Evolutionary conservation across 2,329 filamentous ascomycete genomes (phyloP), one percentile per base, ranked within the genome.

Genomic region (Pestalotiopsis sp.): DNA sequence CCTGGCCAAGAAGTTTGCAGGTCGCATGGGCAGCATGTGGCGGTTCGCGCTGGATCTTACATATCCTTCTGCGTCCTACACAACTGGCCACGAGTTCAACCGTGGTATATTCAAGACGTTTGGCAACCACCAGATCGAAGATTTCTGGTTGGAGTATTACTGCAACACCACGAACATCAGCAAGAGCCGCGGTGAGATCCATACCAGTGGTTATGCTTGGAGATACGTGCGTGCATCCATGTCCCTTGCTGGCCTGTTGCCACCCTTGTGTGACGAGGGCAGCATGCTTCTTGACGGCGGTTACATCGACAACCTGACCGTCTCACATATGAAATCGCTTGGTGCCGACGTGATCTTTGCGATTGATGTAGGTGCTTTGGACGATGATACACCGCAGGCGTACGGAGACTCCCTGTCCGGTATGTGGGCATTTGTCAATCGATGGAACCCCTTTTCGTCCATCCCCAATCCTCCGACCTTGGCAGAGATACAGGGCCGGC

Each of bases 81-180:
- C 97, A 0, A 99, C 96, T 0, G 96, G 96, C 0, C 96, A 99
- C 78, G 96, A 99, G 76, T 99, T 99, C 87, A 99, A 99, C 75
- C 93, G 96, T 6, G 96, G 96, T 56, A 98, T 99, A 72, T 99
- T 98, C 89, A 99, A 99, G 81, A 94, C 95, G 0, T 98, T 99
- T 78, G 96, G 95, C 14, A 94, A 98, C 76, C 93, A 93, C 11
- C 96, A 98, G 78, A 98, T 99, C 68, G 96, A 99, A 81, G 96
- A 99, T 79, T 99, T 98, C 77, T 99, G 96, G 96, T 88, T 99
- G 12, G 94, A 97, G 74, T 99, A 94, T 79, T 99, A 99, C 83
- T 99, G 97, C 87, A 99, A 99, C 81, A 98, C 96, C 0, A 99
- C 97, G 49, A 99, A 98, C 80, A 98, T 99, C 81, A 97, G 93